Base-by-base conservation (phyloP, 805 yeast species). In the Scheffersomyces amazonensis region DNA sequence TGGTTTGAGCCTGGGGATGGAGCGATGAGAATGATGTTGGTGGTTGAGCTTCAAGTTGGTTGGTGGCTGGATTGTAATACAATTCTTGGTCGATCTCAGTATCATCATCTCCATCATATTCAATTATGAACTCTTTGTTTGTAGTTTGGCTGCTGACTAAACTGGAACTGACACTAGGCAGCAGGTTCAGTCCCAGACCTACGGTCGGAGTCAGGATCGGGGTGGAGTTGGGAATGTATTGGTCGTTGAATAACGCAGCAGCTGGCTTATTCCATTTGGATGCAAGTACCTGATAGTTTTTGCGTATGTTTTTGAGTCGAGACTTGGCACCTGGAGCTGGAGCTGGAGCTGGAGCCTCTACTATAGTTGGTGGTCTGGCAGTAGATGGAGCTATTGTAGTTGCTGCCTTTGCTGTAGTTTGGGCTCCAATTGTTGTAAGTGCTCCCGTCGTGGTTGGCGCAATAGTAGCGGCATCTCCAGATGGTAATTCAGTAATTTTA, bases 241-340 rank as follows among this genome's bases (percentile, higher is more conserved):
- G 42, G 7, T 33, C 40, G 9, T 34, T 37, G 29, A 57, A 56
- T 10, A 49, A 27, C 5, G 44, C 33, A 0, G 54, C 49, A 4
- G 58, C 59, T 3, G 65, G 65, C 30, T 47, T 38, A 31, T 53
- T 64, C 71, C 71, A 67, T 37, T 53, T 65, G 24, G 52, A 44
- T 1, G 58, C 43, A 2, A 63, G 29, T 5, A 36, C 32, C 25
- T 54, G 54, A 41, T 56, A 56, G 25, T 49, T 54, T 39, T 53
- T 53, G 16, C 29, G 17, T 21, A 44, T 16, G 46, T 47, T 47
- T 31, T 30, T 27, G n/a, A n/a, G n/a, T n/a, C n/a, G n/a, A n/a
- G n/a, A n/a, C n/a, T n/a, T n/a, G n/a, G n/a, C n/a, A n/a, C n/a
- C 7, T 27, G 32, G 21, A 30, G 32, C 16, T 9, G 32, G 32